phyloP scores from a whole-genome alignment of 2,329 filamentous ascomycete species.

The Sphaerulina vaccinii region DNA sequence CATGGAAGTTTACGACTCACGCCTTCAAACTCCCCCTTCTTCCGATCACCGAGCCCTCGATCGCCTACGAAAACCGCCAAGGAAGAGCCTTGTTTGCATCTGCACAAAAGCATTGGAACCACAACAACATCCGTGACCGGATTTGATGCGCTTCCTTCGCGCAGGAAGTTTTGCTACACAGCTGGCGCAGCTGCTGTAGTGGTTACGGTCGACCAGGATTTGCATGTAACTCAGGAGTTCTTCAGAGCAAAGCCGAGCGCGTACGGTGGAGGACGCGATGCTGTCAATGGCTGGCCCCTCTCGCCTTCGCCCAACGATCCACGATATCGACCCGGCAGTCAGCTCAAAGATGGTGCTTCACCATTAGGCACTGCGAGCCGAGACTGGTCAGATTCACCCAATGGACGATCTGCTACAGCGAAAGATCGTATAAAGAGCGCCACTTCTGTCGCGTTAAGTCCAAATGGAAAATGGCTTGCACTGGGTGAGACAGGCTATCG shows the following conservation, averaged over 20 bases:
- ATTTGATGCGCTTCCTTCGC: slow-evolving; percentile 75
- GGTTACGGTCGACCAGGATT: slow-evolving; percentile 69
- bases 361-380: slow-evolving; percentile 39
- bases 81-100: slow-evolving; percentile 57
- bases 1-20: slow-evolving; percentile 50
- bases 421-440: slow-evolving; percentile 92
- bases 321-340: slow-evolving; percentile 26
- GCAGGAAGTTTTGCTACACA: slow-evolving; percentile 76
- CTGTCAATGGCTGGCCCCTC: slow-evolving; percentile 19
- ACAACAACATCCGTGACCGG: slow-evolving; percentile 81
- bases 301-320: slow-evolving; percentile 32
- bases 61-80: slow-evolving; percentile 57
- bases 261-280: slow-evolving; percentile 24
- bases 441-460: slow-evolving; percentile 84
- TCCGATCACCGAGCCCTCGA: slow-evolving; percentile 60
- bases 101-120: slow-evolving; percentile 85
- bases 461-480: slow-evolving; percentile 81
- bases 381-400: slow-evolving; percentile 58
- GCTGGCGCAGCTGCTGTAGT: slow-evolving; percentile 93
- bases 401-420: slow-evolving; percentile 76
- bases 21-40: slow-evolving; percentile 70
- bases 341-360: slow-evolving; percentile 46
- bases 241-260: slow-evolving; percentile 63
- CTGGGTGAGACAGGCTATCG: slow-evolving; percentile 94
- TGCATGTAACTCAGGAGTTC: slow-evolving; percentile 72